Percentiles rank a stretch among this genome's conserved stretches.
Conservation (phyloP, 2,329 filamentous ascomycete species). For the Pseudogymnoascus sp. region DNA sequence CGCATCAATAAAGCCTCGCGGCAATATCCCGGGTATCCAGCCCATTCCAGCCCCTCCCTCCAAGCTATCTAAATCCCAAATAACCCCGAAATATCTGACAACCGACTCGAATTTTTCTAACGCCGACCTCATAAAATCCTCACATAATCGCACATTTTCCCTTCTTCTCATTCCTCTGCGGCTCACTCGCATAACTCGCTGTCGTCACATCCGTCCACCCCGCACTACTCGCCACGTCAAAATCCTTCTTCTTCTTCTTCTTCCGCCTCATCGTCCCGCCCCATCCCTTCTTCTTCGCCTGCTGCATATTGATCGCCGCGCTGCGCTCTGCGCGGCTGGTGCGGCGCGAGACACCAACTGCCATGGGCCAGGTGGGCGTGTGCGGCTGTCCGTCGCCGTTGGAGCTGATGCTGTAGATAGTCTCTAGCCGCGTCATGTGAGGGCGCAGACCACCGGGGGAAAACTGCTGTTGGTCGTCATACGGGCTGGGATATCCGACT, state of each 20-base stretch:
- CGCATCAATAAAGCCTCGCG: not conserved
- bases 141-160: conserved; percentile 5
- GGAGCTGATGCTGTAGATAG: conserved; percentile 38
- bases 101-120: not conserved
- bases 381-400: conserved; percentile 19
- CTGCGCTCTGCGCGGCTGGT: conserved; percentile 51
- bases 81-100: not conserved
- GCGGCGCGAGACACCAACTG: conserved; percentile 21
- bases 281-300: conserved; percentile 52
- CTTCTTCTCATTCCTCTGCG: not conserved
- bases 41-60: not conserved
- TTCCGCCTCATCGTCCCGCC: conserved; percentile 29
- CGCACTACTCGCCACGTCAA: conserved; percentile 36
- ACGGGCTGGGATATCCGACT: conserved; percentile 9
- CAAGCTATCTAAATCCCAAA: not conserved
- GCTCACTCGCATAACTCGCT: not conserved
- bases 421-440: conserved; percentile 46
- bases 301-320: conserved; percentile 53
- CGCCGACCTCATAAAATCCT: not conserved
- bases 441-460: conserved; percentile 33
- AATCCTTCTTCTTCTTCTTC: conserved; percentile 32
- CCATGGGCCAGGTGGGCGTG: conserved; percentile 12
- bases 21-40: conserved; percentile 1
- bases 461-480: conserved; percentile 37
- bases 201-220: conserved; percentile 45